phyloP scores from a whole-genome alignment of 2,329 filamentous ascomycete species.

The Sporothrix phasma region DNA sequence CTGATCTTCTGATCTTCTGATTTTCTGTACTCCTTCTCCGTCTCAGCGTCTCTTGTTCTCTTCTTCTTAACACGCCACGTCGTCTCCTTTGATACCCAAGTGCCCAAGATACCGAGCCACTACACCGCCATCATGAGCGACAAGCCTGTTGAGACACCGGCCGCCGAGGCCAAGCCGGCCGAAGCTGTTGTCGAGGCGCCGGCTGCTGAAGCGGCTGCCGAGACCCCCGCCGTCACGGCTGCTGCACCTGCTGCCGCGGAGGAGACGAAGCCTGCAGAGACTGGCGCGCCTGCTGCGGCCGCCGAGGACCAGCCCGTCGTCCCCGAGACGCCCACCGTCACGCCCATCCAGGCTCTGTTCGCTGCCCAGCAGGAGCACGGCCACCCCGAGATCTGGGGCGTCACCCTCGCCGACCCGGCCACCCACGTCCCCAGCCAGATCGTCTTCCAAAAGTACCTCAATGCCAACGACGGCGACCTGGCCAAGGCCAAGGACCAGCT shows the following conservation, averaged over 20 bases:
- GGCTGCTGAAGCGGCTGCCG: neutral
- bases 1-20: neutral
- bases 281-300: neutral
- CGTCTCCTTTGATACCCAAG: too few relatives aligned
- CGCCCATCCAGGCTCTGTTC: conserved; percentile 22
- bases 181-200: neutral
- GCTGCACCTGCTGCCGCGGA: neutral
- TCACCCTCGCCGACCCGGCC: conserved; percentile 47
- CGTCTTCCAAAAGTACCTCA: conserved; percentile 85
- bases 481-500: conserved; percentile 69
- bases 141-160: conserved; percentile 16
- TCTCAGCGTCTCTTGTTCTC: neutral
- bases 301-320: conserved; percentile 4
- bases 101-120: neutral
- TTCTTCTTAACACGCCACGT: neutral
- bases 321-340: conserved; percentile 4
- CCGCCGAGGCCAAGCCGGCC: conserved; percentile 7
- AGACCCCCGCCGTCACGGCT: neutral
- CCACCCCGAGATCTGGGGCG: conserved; percentile 69
- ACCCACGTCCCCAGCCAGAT: conserved; percentile 66
- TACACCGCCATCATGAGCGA: conserved; percentile 16
- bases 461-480: conserved; percentile 73
- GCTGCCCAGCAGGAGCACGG: conserved; percentile 11
- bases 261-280: conserved; percentile 7
- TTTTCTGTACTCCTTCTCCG: too few relatives aligned